These are phyloP conservation scores for Apiotrichum sp. DNA, from an alignment of 1,284 basidiomycete genomes.

Conservation along the genomic window DNA sequence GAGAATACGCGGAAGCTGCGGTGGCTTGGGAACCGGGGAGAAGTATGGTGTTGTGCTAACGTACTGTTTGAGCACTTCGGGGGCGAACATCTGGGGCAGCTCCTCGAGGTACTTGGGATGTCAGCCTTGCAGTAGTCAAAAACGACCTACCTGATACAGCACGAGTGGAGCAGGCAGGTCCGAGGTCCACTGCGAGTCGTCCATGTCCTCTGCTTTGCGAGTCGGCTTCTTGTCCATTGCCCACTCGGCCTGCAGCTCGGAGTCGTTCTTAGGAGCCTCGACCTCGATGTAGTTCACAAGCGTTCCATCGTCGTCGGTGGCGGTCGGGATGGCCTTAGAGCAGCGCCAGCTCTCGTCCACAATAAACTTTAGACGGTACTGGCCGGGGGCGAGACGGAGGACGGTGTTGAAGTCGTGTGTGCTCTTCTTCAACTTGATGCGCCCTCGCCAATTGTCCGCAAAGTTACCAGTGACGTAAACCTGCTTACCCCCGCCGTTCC, in stretches of 20 bases:
- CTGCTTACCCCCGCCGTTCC: slow-evolving; percentile 47
- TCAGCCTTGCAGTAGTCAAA: neutral
- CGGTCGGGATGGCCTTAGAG: slow-evolving; percentile 70
- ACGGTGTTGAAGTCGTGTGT: slow-evolving; percentile 50
- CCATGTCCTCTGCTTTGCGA: slow-evolving; percentile 36
- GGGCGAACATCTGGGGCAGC: slow-evolving; percentile 48
- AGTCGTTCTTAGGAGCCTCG: slow-evolving; percentile 39
- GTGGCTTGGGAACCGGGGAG: slow-evolving; percentile 63
- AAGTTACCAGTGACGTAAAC: slow-evolving; percentile 57
- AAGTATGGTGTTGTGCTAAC: slow-evolving; percentile 44
- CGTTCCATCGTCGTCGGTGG: slow-evolving; percentile 90
- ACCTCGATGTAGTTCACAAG: slow-evolving; percentile 86
- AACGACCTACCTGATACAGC: slow-evolving; percentile 54
- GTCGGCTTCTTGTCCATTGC: slow-evolving; percentile 35
- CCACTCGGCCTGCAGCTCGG: slow-evolving; percentile 45
- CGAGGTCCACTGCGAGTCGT: slow-evolving; percentile 60
- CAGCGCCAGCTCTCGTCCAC: slow-evolving; percentile 85
- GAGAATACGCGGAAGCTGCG: slow-evolving; percentile 79
- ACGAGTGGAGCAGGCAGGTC: slow-evolving; percentile 67
- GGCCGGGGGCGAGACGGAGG: slow-evolving; percentile 70
- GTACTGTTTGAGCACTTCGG: slow-evolving; percentile 16
- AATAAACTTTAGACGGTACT: slow-evolving; percentile 92
- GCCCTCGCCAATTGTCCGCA: slow-evolving; percentile 55
- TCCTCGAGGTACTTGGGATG: slow-evolving; percentile 61
- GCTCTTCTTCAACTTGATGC: slow-evolving; percentile 50